Evolutionary conservation across 805 yeast species (phyloP).

Genomic region (Ogataea methanolica): DNA sequence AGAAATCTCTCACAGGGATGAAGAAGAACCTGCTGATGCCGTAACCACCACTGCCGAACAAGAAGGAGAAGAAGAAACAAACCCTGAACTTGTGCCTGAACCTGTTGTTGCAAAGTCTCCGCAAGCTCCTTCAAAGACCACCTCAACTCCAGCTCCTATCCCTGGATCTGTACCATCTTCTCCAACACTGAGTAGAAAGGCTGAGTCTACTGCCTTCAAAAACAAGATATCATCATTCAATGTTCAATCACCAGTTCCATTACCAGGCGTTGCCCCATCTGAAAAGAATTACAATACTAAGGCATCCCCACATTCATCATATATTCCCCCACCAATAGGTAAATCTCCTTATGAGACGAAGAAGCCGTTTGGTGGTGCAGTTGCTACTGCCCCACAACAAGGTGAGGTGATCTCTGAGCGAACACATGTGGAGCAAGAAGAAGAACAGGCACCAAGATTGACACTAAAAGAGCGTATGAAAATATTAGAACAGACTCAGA

Average conservation of each 20-base stretch:
- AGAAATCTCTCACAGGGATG: conserved; percentile 5
- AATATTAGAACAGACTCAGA: conserved; percentile 73
- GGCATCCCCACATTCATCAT: conserved; percentile 54
- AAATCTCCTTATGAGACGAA: conserved; percentile 23
- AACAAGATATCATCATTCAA: conserved; percentile 50
- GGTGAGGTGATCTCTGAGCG: conserved; percentile 22
- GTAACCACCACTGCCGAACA: too few relatives aligned
- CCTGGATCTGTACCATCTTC: not conserved
- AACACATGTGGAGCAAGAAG: conserved; percentile 30
- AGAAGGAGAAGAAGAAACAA: too few relatives aligned
- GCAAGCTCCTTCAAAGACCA: not conserved
- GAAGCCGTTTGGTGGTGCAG: not conserved
- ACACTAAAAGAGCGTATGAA: conserved; percentile 86
- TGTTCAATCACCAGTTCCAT: conserved; percentile 35
- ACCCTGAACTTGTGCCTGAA: too few relatives aligned
- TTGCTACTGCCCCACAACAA: conserved; percentile 12
- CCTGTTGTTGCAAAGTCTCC: not conserved
- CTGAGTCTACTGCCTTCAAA: conserved; percentile 33
- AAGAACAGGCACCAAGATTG: conserved; percentile 65
- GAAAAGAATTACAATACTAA: conserved; percentile 46
- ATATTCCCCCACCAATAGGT: conserved; percentile 42
- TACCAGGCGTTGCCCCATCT: conserved; percentile 29
- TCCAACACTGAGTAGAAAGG: not conserved
- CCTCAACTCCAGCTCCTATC: not conserved
- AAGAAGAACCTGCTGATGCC: not conserved